phyloP scores from a whole-genome alignment of 2,329 filamentous ascomycete species.

The Cadophora luteo-olivacea region DNA sequence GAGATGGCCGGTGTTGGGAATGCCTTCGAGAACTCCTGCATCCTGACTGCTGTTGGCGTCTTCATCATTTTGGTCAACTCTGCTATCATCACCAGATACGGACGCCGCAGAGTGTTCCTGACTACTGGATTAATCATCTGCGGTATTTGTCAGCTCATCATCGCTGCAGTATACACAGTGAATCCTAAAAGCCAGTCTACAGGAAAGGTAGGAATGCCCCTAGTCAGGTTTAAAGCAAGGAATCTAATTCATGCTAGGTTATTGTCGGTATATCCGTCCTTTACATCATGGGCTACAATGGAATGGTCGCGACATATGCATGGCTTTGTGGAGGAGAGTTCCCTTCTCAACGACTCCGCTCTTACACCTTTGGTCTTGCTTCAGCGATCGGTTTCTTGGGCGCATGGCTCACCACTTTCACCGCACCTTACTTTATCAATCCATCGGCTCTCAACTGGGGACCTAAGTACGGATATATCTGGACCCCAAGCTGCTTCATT shows the following conservation, averaged over 20 bases:
- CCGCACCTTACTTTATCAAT: constrained; percentile 66
- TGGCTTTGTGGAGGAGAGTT: constrained; percentile 64
- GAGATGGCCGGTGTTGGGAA: constrained; percentile 62
- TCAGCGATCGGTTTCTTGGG: constrained; percentile 60
- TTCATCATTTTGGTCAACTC: constrained; percentile 61
- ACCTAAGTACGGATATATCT: constrained; percentile 63
- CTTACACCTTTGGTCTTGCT: constrained; percentile 62
- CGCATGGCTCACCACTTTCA: constrained; percentile 59
- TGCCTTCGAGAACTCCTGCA: constrained; percentile 63
- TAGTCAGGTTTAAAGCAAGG: neutral
- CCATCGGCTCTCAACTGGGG: constrained; percentile 60
- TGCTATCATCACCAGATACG: constrained; percentile 57
- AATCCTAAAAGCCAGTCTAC: constrained; percentile 47
- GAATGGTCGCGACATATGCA: constrained; percentile 54
- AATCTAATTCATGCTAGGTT: constrained; percentile 39
- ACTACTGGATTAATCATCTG: constrained; percentile 57
- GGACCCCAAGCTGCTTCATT: constrained; percentile 53
- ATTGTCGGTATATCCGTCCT: constrained; percentile 56
- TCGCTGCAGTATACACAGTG: constrained; percentile 58
- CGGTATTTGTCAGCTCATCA: constrained; percentile 59
- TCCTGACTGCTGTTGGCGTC: constrained; percentile 60
- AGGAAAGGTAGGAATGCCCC: constrained; percentile 43
- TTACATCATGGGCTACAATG: constrained; percentile 39
- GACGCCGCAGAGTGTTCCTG: constrained; percentile 60
- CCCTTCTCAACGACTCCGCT: constrained; percentile 61